These are phyloP conservation scores for Pythium insidiosum DNA, from an alignment of 352 stramenopile genomes.

Conservation along the genomic window DNA sequence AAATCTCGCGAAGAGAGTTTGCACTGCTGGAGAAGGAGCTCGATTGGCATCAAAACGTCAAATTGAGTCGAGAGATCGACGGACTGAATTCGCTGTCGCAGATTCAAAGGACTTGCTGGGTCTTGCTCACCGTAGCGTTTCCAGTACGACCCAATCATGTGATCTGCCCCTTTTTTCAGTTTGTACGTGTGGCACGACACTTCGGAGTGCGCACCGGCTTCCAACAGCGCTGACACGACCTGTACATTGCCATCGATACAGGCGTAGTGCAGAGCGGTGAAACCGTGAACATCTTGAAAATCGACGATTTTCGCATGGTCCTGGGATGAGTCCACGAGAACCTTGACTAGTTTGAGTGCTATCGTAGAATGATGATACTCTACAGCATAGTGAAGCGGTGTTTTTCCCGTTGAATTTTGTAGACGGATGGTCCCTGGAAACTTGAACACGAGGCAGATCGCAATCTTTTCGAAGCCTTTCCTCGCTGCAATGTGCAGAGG, in stretches of 20 bases:
- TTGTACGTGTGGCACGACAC: too few relatives aligned
- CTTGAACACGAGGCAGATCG: conserved; percentile 29
- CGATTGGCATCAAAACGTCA: too few relatives aligned
- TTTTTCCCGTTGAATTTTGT: conserved; percentile 33
- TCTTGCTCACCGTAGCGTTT: too few relatives aligned
- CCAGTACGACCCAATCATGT: too few relatives aligned
- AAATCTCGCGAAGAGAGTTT: too few relatives aligned
- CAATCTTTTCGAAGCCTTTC: conserved; percentile 44
- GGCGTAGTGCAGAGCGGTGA: conserved; percentile 50
- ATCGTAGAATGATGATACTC: conserved; percentile 28
- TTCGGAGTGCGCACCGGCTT: conserved; percentile 16
- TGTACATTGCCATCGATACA: conserved; percentile 24
- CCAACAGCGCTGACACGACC: conserved; percentile 22
- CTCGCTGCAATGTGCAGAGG: conserved; percentile 36
- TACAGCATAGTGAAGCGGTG: conserved; percentile 36
- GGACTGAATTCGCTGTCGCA: too few relatives aligned
- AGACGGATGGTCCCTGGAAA: conserved; percentile 26
- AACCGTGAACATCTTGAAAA: conserved; percentile 38
- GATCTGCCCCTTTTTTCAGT: too few relatives aligned
- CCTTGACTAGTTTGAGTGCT: conserved; percentile 19
- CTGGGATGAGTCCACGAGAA: conserved; percentile 12
- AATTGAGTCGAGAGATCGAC: too few relatives aligned
- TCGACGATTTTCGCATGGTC: conserved; percentile 15
- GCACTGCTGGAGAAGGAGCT: too few relatives aligned
- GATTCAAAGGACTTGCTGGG: too few relatives aligned